A percentile compares a stretch with the other conserved stretches of the same genome.
Conservation (phyloP, 345 rosid genomes). For the Rhodamnia argentea region DNA sequence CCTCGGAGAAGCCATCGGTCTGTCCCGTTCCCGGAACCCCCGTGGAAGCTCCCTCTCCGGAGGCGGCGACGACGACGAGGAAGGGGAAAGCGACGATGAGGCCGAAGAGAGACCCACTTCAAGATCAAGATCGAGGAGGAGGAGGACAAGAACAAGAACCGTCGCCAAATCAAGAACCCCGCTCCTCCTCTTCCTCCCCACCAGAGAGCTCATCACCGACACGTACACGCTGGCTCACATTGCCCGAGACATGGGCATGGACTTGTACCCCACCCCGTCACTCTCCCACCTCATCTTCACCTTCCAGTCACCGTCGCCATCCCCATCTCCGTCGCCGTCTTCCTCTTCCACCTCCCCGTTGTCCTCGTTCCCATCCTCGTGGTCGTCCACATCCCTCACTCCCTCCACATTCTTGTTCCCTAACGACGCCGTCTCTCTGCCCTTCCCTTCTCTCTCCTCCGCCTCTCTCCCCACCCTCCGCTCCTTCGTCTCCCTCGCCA, state of each 20-base stretch:
- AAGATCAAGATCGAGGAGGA: slow-evolving; percentile 11
- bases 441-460: slow-evolving; percentile 53
- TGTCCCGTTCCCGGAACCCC: slow-evolving; percentile 2
- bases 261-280: slow-evolving; percentile 53
- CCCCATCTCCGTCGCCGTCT: slow-evolving; percentile 12
- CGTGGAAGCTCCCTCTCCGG: neutral
- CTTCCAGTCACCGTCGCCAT: slow-evolving; percentile 19
- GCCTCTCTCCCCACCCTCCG: slow-evolving; percentile 49
- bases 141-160: neutral
- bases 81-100: slow-evolving; percentile 3
- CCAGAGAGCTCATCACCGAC: slow-evolving; percentile 42
- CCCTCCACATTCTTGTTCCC: slow-evolving; percentile 27
- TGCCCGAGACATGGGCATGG: slow-evolving; percentile 71
- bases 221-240: slow-evolving; percentile 46
- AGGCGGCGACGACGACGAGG: neutral
- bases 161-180: slow-evolving; percentile 22
- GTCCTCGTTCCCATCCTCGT: slow-evolving; percentile 4
- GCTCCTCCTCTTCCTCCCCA: slow-evolving; percentile 44
- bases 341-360: neutral
- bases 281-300: slow-evolving; percentile 78
- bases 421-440: slow-evolving; percentile 40
- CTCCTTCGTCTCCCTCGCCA: slow-evolving; percentile 55
- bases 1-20: slow-evolving; percentile 32
- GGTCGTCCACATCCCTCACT: slow-evolving; percentile 1
- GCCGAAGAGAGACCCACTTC: neutral